Evolutionary conservation across 352 stramenopile species (phyloP).

Genomic region (Stephanocyclus meneghinianus): DNA sequence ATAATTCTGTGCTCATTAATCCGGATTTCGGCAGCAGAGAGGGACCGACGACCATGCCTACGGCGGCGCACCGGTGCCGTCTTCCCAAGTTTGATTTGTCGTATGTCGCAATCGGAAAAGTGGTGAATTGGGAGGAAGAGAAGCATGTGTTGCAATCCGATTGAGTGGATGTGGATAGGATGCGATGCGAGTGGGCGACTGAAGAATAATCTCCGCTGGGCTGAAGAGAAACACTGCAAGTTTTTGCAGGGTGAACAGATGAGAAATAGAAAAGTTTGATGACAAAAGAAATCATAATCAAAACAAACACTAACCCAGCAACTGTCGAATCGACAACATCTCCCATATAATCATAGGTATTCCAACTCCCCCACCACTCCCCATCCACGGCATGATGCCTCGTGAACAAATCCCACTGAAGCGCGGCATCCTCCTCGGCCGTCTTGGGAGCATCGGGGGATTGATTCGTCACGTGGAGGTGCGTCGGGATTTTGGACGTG

Average conservation of each 20-base stretch:
- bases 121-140: conserved; percentile 65
- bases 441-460: conserved; percentile 44
- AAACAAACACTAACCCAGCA: conserved; percentile 42
- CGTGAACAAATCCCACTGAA: conserved; percentile 79
- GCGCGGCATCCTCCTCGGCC: conserved; percentile 49
- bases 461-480: conserved; percentile 4
- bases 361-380: conserved; percentile 79
- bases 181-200: conserved; percentile 70
- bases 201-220: conserved; percentile 31
- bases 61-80: conserved; percentile 56
- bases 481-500: background rate
- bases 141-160: conserved; percentile 80
- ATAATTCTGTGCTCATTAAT: conserved; percentile 76
- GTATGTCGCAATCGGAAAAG: conserved; percentile 70
- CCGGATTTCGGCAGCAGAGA: conserved; percentile 61
- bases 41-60: conserved; percentile 69
- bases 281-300: conserved; percentile 1
- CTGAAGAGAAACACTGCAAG: conserved; percentile 39
- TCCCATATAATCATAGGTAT: conserved; percentile 79
- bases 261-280: background rate
- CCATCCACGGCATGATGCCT: conserved; percentile 72
- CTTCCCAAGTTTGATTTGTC: conserved; percentile 48
- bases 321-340: conserved; percentile 73
- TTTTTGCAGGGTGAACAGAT: background rate
- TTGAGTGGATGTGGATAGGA: conserved; percentile 64